Evolutionary conservation across 2,329 filamentous ascomycete species (phyloP).

Genomic region (Apiospora saccharicola): DNA sequence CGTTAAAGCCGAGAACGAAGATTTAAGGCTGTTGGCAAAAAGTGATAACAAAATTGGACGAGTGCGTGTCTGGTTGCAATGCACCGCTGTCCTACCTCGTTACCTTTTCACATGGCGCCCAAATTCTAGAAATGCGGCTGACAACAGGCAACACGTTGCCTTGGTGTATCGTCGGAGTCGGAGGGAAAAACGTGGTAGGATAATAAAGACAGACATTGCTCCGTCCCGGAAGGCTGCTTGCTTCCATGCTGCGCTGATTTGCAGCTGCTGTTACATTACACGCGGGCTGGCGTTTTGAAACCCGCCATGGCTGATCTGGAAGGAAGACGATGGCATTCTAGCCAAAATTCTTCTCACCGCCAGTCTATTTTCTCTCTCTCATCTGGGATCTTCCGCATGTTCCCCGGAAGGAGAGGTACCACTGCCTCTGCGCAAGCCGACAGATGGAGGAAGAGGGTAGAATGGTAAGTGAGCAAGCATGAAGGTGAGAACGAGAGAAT

Average conservation of each 20-base stretch:
- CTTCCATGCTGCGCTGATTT: background rate
- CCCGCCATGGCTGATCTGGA: background rate
- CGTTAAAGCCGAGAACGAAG: background rate
- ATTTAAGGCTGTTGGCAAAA: slow-evolving; percentile 4
- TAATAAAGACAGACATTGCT: slow-evolving; percentile 17
- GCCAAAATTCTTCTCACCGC: slow-evolving; percentile 16
- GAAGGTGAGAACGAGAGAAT: background rate
- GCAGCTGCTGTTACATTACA: slow-evolving; percentile 20
- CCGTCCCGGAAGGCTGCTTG: slow-evolving; percentile 6
- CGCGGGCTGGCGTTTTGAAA: slow-evolving; percentile 2
- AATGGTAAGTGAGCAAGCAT: background rate
- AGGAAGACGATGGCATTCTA: background rate
- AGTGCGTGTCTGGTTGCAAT: background rate
- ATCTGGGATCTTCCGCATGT: slow-evolving; percentile 10
- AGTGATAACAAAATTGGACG: background rate
- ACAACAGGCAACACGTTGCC: slow-evolving; percentile 23
- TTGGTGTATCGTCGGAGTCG: slow-evolving; percentile 21
- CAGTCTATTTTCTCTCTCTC: slow-evolving; percentile 4
- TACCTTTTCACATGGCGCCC: background rate
- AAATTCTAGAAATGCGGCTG: slow-evolving; percentile 23
- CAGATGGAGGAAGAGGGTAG: background rate
- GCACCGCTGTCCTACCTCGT: slow-evolving; percentile 4
- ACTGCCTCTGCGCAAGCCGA: background rate
- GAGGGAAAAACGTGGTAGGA: slow-evolving; percentile 21
- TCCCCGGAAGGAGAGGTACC: background rate